Percentiles rank a stretch among this genome's conserved stretches.
phyloP scores from a whole-genome alignment of 495 filamentous ascomycete genomes.

The Aspergillus olivimuriae region DNA sequence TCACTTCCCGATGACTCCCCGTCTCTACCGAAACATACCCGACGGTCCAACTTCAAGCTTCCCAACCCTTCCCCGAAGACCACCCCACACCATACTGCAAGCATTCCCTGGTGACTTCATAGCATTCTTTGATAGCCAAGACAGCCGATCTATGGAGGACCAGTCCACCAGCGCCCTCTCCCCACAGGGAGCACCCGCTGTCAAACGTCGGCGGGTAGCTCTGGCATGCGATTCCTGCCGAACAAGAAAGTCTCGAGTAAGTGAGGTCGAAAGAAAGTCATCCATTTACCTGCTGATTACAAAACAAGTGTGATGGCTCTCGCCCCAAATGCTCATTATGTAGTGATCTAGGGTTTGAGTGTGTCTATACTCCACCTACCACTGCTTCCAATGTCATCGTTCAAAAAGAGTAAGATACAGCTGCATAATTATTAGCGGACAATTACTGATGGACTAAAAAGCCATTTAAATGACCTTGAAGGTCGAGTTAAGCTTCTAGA shows the following conservation, averaged over 20 bases:
- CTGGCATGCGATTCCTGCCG: slow-evolving; percentile 42
- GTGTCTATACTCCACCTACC: slow-evolving; percentile 34
- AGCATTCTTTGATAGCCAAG: too few species aligned
- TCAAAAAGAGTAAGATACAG: slow-evolving; percentile 32
- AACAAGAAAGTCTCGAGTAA: slow-evolving; percentile 39
- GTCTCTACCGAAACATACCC: too few species aligned
- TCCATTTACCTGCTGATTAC: too few species aligned
- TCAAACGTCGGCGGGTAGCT: slow-evolving; percentile 29
- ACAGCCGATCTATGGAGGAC: too few species aligned
- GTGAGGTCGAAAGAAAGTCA: not conserved
- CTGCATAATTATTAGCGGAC: not conserved
- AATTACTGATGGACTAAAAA: not conserved
- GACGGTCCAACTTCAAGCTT: too few species aligned
- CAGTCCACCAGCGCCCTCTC: not conserved
- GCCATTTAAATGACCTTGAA: slow-evolving; percentile 18
- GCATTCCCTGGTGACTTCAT: too few species aligned
- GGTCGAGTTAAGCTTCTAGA: slow-evolving; percentile 15
- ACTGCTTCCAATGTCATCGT: slow-evolving; percentile 38
- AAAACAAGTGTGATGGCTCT: slow-evolving; percentile 35
- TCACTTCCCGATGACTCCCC: too few species aligned
- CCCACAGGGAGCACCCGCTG: slow-evolving; percentile 1
- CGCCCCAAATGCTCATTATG: slow-evolving; percentile 41
- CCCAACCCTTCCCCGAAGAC: not conserved
- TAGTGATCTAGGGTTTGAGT: slow-evolving; percentile 37
- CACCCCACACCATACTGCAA: too few species aligned